phyloP scores from a whole-genome alignment of 1,284 basidiomycete genomes.

The Tremellales sp. region DNA sequence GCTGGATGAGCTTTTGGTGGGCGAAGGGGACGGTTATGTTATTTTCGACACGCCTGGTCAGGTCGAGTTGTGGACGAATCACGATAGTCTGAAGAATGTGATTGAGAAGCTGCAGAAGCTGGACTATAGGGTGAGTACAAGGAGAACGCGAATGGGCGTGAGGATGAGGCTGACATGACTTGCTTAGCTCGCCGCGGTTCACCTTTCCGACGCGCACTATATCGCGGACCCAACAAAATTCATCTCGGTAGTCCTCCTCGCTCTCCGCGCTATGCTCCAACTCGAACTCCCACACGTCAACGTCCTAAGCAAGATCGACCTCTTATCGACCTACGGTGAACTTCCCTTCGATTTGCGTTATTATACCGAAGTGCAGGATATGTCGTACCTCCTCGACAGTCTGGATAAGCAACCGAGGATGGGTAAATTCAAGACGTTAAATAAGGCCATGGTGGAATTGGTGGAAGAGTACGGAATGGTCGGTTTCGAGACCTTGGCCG shows the following conservation, averaged over 20 bases:
- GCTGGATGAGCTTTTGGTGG: slow-evolving; percentile 57
- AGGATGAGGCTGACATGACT: slow-evolving; percentile 5
- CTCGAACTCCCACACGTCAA: slow-evolving; percentile 96
- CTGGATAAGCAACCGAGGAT: slow-evolving; percentile 59
- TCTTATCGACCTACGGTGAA: slow-evolving; percentile 80
- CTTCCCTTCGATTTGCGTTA: slow-evolving; percentile 95
- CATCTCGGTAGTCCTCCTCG: slow-evolving; percentile 84
- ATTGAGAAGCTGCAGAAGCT: slow-evolving; percentile 67
- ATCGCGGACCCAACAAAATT: slow-evolving; percentile 95
- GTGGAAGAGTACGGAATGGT: slow-evolving; percentile 94
- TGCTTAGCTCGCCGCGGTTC: slow-evolving; percentile 90
- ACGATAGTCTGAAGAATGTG: slow-evolving; percentile 78
- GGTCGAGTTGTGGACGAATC: slow-evolving; percentile 95
- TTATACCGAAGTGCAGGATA: slow-evolving; percentile 96
- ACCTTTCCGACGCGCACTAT: slow-evolving; percentile 94
- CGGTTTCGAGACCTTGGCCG: slow-evolving; percentile 93
- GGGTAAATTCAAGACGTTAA: slow-evolving; percentile 69
- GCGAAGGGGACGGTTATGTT: slow-evolving; percentile 58
- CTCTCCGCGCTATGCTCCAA: slow-evolving; percentile 94
- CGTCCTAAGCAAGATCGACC: slow-evolving; percentile 92
- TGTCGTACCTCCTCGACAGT: slow-evolving; percentile 77
- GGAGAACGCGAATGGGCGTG: no score
- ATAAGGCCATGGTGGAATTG: slow-evolving; percentile 82
- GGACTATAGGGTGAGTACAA: slow-evolving; percentile 72
- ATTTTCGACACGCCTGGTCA: slow-evolving; percentile 97